These are phyloP conservation scores for Saccharomycopsis sp. DNA, from an alignment of 805 yeast species.

Conservation along the genomic window DNA sequence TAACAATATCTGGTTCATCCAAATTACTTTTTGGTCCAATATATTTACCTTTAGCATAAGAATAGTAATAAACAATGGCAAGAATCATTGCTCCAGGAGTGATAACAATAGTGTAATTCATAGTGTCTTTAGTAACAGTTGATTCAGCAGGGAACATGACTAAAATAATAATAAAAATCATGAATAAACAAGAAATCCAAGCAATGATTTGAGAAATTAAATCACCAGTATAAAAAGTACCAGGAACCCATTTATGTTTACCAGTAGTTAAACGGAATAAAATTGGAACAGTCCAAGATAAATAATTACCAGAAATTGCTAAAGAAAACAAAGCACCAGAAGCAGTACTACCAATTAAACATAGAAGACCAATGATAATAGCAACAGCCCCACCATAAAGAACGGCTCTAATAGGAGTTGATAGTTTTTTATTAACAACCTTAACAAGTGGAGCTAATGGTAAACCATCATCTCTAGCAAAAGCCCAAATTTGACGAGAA, in stretches of 20 bases:
- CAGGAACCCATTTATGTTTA: slow-evolving; percentile 41
- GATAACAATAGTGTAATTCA: slow-evolving; percentile 65
- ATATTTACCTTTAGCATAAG: slow-evolving; percentile 43
- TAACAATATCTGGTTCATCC: slow-evolving; percentile 1
- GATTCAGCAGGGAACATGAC: slow-evolving; percentile 47
- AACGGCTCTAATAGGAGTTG: slow-evolving; percentile 61
- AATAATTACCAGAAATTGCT: slow-evolving; percentile 49
- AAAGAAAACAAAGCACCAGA: slow-evolving; percentile 61
- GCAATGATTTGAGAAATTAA: slow-evolving; percentile 33
- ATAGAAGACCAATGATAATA: slow-evolving; percentile 35
- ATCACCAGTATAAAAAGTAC: slow-evolving; percentile 52
- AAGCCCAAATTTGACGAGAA: slow-evolving; percentile 64
- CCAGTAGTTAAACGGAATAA: slow-evolving; percentile 41
- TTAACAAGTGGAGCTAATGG: slow-evolving; percentile 50
- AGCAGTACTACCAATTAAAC: slow-evolving; percentile 49
- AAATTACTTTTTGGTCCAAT: slow-evolving; percentile 35
- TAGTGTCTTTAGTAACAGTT: slow-evolving; percentile 26
- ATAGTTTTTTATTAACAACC: slow-evolving; percentile 41
- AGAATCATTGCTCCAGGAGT: slow-evolving; percentile 53
- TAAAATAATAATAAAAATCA: slow-evolving; percentile 40
- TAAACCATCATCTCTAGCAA: slow-evolving; percentile 65
- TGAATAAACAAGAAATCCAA: slow-evolving; percentile 37
- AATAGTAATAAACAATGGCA: slow-evolving; percentile 39
- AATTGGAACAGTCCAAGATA: slow-evolving; percentile 56
- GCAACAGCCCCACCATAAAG: slow-evolving; percentile 25